Evolutionary conservation across 2,329 filamentous ascomycete species (phyloP), one percentile per base, ranked within the genome.

Genomic region (Aspergillus transmontanensis): DNA sequence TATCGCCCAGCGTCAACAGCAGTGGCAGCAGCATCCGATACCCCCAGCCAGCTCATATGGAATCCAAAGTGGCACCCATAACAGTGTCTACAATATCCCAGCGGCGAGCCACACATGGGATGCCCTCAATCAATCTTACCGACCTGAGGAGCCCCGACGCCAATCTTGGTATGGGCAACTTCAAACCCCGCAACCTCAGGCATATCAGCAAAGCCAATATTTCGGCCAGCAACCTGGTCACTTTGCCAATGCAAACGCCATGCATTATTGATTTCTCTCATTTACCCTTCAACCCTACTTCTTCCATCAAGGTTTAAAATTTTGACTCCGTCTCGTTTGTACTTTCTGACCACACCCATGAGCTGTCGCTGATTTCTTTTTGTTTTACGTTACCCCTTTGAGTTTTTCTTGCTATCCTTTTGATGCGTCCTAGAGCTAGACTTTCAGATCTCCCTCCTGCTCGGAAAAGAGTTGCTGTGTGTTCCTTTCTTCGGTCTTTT

Each of bases 1-100:
- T 0, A 92, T 93, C 71, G 83, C 84, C 51, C 88, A 90, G 74
- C 83, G 88, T 32, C 88, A 91, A 71, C 85, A 88, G 59, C 85
- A 81, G 64, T 75, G 75, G 34, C 78, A 80, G 60, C 72, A 72
- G 56, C 77, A 78, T 64, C 78, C 75, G 64, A 78, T 75, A 64
- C 74, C 70, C 4, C 61, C 63, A 26, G 54, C 58, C 16, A 60
- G 59, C 9, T 53, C 60, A 5, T 66, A 71, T 53, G 65, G 61
- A n/a, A 30, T 60, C 34, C 67, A 62, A 43, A 58, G 58, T 50
- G 68, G 60, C 34, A 59, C 58, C 41, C 64, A 67, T 32, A 66
- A 63, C 58, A 68, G 57, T 60, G 59, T 78, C 58, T 79, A 79
- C 65, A 78, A 74, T 53, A 68, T 78, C 32, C 76, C 76, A 1